phyloP scores from a whole-genome alignment of 2,329 filamentous ascomycete genomes.

The Trichoderma arundinaceum region DNA sequence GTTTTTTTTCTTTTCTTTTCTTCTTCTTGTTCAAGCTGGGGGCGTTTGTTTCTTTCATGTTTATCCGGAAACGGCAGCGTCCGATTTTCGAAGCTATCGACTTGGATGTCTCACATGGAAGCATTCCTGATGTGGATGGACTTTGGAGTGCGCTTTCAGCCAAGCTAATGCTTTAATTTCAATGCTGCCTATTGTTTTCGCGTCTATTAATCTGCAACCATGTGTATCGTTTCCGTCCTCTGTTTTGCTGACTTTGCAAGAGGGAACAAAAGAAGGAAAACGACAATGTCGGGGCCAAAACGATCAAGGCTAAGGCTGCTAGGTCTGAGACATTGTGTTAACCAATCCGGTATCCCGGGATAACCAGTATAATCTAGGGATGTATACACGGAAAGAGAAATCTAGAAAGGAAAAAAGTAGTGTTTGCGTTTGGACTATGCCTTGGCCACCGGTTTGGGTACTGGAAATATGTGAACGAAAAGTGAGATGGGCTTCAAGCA shows the following conservation, averaged over 20 bases:
- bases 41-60: too few relatives aligned
- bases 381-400: neutral
- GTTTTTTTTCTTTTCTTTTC: too few relatives aligned
- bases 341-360: neutral
- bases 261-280: neutral
- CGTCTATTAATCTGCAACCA: neutral
- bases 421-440: neutral
- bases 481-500: neutral
- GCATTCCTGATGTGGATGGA: neutral
- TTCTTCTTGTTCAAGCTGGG: neutral
- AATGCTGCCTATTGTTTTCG: neutral
- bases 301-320: neutral
- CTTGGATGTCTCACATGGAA: neutral
- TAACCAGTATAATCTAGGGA: neutral
- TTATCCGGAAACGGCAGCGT: constrained; percentile 10
- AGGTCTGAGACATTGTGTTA: neutral
- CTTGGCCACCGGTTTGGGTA: neutral
- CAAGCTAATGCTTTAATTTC: neutral
- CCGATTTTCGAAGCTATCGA: neutral
- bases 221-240: neutral
- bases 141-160: constrained; percentile 1
- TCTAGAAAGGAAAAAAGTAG: neutral
- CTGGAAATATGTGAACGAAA: neutral
- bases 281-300: neutral
- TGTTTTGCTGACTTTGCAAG: neutral